These are phyloP conservation scores for Globisporangium mamillatum DNA, from an alignment of 352 stramenopile genomes.

Conservation along the genomic window DNA sequence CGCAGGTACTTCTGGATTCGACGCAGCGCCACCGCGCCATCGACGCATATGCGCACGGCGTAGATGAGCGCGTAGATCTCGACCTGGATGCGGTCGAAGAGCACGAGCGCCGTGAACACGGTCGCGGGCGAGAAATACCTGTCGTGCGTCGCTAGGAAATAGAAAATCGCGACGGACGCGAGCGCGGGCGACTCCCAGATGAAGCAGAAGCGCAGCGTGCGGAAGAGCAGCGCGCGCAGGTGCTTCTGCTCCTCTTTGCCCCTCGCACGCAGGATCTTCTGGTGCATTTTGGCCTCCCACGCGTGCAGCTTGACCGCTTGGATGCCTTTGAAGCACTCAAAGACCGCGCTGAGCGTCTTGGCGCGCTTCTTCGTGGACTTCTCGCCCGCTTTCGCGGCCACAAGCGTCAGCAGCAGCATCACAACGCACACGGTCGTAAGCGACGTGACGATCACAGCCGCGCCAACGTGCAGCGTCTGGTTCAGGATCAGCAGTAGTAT, in stretches of 20 bases:
- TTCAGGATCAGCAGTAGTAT: constrained; percentile 33
- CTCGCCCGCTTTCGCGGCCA: constrained; percentile 21
- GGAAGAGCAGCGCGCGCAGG: constrained; percentile 22
- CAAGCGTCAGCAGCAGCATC: constrained; percentile 27
- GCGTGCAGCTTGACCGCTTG: constrained; percentile 41
- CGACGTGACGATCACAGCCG: constrained; percentile 22
- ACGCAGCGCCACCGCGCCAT: background rate
- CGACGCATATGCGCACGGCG: constrained; percentile 24
- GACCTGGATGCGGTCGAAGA: constrained; percentile 33
- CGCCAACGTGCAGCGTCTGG: constrained; percentile 26
- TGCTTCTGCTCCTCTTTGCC: constrained; percentile 30
- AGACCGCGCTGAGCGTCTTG: constrained; percentile 33
- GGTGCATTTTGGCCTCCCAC: constrained; percentile 39
- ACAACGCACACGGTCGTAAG: constrained; percentile 25
- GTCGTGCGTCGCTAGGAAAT: constrained; percentile 23
- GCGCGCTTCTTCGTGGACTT: constrained; percentile 39
- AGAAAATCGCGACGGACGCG: constrained; percentile 34
- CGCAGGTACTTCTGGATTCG: constrained; percentile 15
- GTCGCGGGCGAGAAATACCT: constrained; percentile 31
- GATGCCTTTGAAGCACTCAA: constrained; percentile 44
- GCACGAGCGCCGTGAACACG: constrained; percentile 33
- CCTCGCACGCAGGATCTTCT: constrained; percentile 35
- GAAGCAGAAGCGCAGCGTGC: constrained; percentile 32
- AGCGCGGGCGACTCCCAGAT: constrained; percentile 37
- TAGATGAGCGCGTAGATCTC: constrained; percentile 34